These are phyloP conservation scores for Fusarium transvaalense DNA, from an alignment of 2,329 filamentous ascomycete species.

Conservation along the genomic window DNA sequence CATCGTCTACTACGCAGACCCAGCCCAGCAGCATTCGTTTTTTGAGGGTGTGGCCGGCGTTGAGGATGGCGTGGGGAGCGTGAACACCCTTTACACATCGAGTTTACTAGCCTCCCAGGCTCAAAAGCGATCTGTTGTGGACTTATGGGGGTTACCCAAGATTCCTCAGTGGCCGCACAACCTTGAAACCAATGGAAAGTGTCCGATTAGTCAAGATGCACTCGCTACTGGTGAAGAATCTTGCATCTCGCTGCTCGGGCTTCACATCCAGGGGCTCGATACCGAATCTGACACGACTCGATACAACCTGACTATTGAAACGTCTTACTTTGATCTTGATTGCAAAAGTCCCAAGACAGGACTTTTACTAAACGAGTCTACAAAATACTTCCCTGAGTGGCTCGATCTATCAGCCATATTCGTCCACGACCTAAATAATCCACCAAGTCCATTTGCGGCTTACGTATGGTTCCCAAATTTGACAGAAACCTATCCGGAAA, in stretches of 20 bases:
- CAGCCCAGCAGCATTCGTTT: too few relatives aligned
- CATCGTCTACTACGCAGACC: not conserved
- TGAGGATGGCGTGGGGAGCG: fast-evolving
- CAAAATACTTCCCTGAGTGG: too few relatives aligned
- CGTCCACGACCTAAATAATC: too few relatives aligned
- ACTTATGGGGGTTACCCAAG: conserved; percentile 24
- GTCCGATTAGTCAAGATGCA: not conserved
- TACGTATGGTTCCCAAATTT: too few relatives aligned
- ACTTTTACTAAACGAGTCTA: too few relatives aligned
- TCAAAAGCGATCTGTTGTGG: not conserved
- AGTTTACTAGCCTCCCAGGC: not conserved
- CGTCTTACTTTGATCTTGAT: too few relatives aligned
- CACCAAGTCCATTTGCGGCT: too few relatives aligned
- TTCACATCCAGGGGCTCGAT: conserved; percentile 6
- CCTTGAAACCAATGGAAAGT: not conserved
- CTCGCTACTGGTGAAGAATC: not conserved
- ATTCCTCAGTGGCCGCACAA: conserved; percentile 10
- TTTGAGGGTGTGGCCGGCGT: too few relatives aligned
- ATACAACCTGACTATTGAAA: not conserved
- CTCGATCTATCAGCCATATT: too few relatives aligned
- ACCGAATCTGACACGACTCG: conserved; percentile 1
- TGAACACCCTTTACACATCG: not conserved
- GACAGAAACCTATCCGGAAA: too few relatives aligned
- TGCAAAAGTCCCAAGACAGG: too few relatives aligned
- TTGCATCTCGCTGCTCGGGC: conserved; percentile 9